These are phyloP conservation scores for Massarina eburnea DNA, from an alignment of 2,329 filamentous ascomycete species.

Conservation along the genomic window DNA sequence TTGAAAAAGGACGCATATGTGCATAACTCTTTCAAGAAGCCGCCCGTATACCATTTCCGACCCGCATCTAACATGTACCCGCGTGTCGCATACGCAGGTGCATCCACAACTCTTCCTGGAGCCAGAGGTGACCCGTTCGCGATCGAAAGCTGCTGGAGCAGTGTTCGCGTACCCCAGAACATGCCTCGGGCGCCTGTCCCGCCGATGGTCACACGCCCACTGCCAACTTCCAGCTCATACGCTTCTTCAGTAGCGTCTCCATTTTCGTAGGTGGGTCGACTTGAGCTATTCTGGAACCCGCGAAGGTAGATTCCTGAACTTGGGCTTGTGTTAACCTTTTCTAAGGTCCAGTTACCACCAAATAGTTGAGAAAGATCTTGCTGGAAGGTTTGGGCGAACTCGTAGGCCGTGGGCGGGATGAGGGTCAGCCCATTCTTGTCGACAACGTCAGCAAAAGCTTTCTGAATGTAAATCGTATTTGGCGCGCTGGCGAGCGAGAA, in stretches of 20 bases:
- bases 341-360: constrained; percentile 46
- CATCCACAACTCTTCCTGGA: constrained; percentile 37
- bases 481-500: constrained; percentile 25
- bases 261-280: constrained; percentile 50
- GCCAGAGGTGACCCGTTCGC: constrained; percentile 35
- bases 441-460: constrained; percentile 39
- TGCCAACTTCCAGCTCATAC: constrained; percentile 48
- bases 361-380: constrained; percentile 49
- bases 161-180: constrained; percentile 52
- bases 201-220: constrained; percentile 39
- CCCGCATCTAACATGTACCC: constrained; percentile 51
- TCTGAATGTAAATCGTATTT: constrained; percentile 47
- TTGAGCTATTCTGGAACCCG: constrained; percentile 24
- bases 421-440: constrained; percentile 54
- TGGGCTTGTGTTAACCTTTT: constrained; percentile 41
- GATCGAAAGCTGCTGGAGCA: constrained; percentile 47
- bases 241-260: constrained; percentile 53
- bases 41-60: constrained; percentile 47
- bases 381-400: constrained; percentile 53
- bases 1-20: constrained; percentile 53
- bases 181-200: constrained; percentile 50
- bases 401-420: constrained; percentile 53
- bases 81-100: constrained; percentile 49
- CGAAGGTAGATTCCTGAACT: constrained; percentile 49
- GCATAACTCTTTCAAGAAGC: constrained; percentile 49